Base-by-base conservation (phyloP, 495 filamentous ascomycete genomes). In the Aspergillus hancockii region DNA sequence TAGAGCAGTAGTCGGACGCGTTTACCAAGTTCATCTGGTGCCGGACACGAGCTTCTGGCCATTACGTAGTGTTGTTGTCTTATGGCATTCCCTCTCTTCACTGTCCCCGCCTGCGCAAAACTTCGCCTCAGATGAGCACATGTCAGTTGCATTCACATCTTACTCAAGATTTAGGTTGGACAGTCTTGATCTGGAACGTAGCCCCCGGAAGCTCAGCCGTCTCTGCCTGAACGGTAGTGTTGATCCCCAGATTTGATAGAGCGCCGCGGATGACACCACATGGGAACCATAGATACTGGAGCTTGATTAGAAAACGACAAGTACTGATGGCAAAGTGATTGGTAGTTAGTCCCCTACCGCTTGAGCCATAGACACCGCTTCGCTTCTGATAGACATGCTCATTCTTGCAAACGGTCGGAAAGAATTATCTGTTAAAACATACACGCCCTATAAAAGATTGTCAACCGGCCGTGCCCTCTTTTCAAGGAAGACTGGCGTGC, bases 161-260 rank as follows among this genome's bases (percentile, higher is more conserved):
- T 10, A 28, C n/a, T 57, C 57, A 79, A 54, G 84, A 67, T 68
- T 86, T 89, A 50, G 80, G 71, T 49, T 83, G 77, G 22, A 87
- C 74, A 10, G 90, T 95, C 80, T 96, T 96, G 75, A 98, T 97
- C 76, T 98, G 95, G 75, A 98, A 98, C 1, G 90, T 92, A 49
- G 93, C 94, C 5, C 82, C 83, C 8, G 94, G 95, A 34, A 98
- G 77, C 73, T 93, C 93, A 21, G 78, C 87, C 18, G 86, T 88
- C 75, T 96, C 93, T 13, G 90, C 93, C 65, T 96, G 90, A 16
- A 97, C 94, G 0, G 86, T 93, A 5, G 93, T 93, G 63, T 89
- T 84, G 59, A 98, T 92, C 16, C 94, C 93, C 81, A 98, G 81
- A 53, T 88, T 92, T 10, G 92, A 88, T 21, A 98, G 78, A 34